Base-by-base conservation (phyloP, 2,329 filamentous ascomycete genomes). In the Coniochaeta ligniaria region DNA sequence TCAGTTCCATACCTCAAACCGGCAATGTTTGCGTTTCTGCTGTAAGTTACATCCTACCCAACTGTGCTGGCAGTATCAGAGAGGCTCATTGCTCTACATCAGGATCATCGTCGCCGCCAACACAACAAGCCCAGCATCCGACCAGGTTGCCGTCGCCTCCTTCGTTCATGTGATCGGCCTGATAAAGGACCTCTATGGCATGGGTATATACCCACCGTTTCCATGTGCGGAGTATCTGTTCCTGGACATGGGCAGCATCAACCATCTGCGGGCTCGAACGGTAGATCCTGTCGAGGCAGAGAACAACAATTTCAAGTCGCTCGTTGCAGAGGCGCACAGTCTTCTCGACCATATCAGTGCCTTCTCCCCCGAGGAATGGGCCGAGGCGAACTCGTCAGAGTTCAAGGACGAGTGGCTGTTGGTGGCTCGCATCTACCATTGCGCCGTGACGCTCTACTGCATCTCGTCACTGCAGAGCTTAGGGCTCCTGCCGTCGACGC, bases 401-500 rank as follows among this genome's bases (percentile, higher is more conserved):
- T 33, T 31, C 22, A 36, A 47, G 20, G 36, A 26, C 3, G 62
- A 63, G 26, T 67, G 66, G 64, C 36, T 59, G n/a, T 55, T 63
- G 1, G 38, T 68, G 5, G 61, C 59, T 1, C 28, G 58, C n/a
- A 59, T 65, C 9, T 69, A 62, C 56, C 66, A 66, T 43, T 60
- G 63, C 7, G 62, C 68, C 8, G 57, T 62, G 1, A 61, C 64
- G 8, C 62, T 70, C 1, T 70, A 67, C 60, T 69, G 67, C 52
- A 65, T 69, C 22, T 52, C 59, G 3, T 65, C 64, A 0, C 59
- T 64, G 1, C 56, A 62, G 12, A 57, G 43, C 22, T 36, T 59
- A 9, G 54, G 47, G 5, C 58, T 59, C 0, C 26, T 65, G 8
- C 59, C 35, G 26, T 7, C n/a, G 2, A 57, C 59, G 11, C 7